phyloP scores from a whole-genome alignment of 1,139 yeast genomes.

The Blastobotrys indianensis region DNA sequence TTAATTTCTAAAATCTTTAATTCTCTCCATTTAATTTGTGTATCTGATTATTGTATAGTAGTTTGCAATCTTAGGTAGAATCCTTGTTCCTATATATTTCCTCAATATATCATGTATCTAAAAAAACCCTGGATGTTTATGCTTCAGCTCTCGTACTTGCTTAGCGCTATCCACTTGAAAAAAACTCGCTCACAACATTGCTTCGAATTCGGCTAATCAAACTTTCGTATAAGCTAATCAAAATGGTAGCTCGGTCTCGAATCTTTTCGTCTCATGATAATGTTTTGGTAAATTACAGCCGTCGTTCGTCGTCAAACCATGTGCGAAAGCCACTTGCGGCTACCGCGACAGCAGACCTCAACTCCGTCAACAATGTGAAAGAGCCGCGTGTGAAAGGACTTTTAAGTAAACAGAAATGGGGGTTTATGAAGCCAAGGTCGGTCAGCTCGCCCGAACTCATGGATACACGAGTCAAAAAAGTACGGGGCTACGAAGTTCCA shows the following conservation, averaged over 20 bases:
- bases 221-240: neutral
- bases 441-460: constrained; percentile 9
- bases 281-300: neutral
- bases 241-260: constrained; percentile 2
- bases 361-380: constrained; percentile 7
- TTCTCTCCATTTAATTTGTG: no score
- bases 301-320: neutral
- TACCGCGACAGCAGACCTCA: constrained; percentile 10
- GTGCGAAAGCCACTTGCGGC: constrained; percentile 8
- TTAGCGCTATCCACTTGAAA: no score
- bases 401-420: constrained; percentile 10
- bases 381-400: constrained; percentile 7
- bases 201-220: no score
- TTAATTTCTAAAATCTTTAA: no score
- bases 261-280: constrained; percentile 4
- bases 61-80: no score
- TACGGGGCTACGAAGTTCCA: neutral
- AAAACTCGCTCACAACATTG: no score
- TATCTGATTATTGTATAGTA: no score
- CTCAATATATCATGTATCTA: no score
- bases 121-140: no score
- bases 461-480: neutral
- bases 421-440: constrained; percentile 7
- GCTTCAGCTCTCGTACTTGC: no score
- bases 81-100: no score